Evolutionary conservation across 2,329 filamentous ascomycete species (phyloP), one percentile per base, ranked within the genome.

Genomic region (Fusarium mexicanum): DNA sequence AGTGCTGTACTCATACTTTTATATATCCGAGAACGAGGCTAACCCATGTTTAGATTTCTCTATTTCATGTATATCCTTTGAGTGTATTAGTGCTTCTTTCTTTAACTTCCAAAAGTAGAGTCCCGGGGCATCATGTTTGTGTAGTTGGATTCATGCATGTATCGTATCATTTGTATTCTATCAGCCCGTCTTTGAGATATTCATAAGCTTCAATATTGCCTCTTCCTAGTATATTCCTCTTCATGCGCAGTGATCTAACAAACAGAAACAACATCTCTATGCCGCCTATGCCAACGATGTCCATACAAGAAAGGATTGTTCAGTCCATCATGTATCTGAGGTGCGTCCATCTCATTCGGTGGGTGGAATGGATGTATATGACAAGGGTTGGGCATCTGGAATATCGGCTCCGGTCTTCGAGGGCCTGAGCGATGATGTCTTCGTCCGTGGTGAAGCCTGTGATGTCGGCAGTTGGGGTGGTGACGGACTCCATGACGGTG

Each of bases 271-370:
- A 29, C 11, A 24, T 38, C 33, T 14, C 54, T 61, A 20, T 40
- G 48, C 17, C 40, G 43, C 8, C 41, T 62, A 5, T 46, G 44
- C 13, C 24, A n/a, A 13, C 50, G 50, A 17, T 72, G 59, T 26
- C 51, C 47, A 22, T 54, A 63, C 14, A 54, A 9, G 31, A 44
- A 48, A 17, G 61, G 37, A 22, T 33, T 55, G 17, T 67, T 47
- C 51, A 41, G 47, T 33, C 31, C 41, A 10, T 41, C 20, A 22
- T 71, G 43, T 26, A 77, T 64, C 63, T 78, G 76, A n/a, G 76
- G 76, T 12, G 76, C 76, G 50, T 78, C 76, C 76, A 78, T 78
- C 13, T 73, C 73, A 40, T 78, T 78, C 18, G 31, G 58, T 29
- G 48, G 44, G 11, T 58, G 48, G 6, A 43, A 6, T 5, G 47